Conservation (phyloP, 2,329 filamentous ascomycete genomes). For the Phialophora verrucosa region DNA sequence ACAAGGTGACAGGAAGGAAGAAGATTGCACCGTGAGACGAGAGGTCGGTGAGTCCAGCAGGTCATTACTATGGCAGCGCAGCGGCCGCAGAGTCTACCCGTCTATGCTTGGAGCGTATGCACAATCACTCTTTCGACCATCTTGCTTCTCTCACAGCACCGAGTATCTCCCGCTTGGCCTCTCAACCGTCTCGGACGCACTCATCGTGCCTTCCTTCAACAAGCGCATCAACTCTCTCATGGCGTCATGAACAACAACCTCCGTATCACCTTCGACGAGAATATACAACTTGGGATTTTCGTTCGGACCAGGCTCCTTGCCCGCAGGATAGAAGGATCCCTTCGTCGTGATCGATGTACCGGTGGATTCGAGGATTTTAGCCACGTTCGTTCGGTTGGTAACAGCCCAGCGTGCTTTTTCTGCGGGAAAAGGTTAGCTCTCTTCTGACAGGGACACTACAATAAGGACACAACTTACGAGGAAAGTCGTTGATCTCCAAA, state of each 20-base stretch:
- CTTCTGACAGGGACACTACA: neutral
- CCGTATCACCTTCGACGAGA: slow-evolving; percentile 94
- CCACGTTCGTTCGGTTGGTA: slow-evolving; percentile 97
- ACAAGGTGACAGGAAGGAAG: neutral
- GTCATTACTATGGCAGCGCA: neutral
- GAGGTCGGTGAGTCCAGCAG: neutral
- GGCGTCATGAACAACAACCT: slow-evolving; percentile 86
- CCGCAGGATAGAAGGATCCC: slow-evolving; percentile 82
- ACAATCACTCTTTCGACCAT: neutral
- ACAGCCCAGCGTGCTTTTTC: slow-evolving; percentile 97
- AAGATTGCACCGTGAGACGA: neutral
- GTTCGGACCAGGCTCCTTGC: slow-evolving; percentile 76
- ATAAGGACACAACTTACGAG: slow-evolving; percentile 60
- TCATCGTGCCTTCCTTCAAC: slow-evolving; percentile 87
- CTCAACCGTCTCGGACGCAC: slow-evolving; percentile 83
- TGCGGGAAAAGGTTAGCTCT: slow-evolving; percentile 40
- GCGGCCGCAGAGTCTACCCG: neutral
- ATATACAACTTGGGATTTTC: slow-evolving; percentile 96
- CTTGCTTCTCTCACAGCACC: slow-evolving; percentile 64
- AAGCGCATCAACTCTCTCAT: slow-evolving; percentile 88
- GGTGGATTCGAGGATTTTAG: slow-evolving; percentile 94
- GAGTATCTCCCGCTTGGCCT: slow-evolving; percentile 84
- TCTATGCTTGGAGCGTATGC: neutral
- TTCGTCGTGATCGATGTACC: slow-evolving; percentile 98
- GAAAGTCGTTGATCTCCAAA: slow-evolving; percentile 98